These are phyloP conservation scores for Lactarius indigo DNA, from an alignment of 768 basidiomycete species.

Conservation along the genomic window DNA sequence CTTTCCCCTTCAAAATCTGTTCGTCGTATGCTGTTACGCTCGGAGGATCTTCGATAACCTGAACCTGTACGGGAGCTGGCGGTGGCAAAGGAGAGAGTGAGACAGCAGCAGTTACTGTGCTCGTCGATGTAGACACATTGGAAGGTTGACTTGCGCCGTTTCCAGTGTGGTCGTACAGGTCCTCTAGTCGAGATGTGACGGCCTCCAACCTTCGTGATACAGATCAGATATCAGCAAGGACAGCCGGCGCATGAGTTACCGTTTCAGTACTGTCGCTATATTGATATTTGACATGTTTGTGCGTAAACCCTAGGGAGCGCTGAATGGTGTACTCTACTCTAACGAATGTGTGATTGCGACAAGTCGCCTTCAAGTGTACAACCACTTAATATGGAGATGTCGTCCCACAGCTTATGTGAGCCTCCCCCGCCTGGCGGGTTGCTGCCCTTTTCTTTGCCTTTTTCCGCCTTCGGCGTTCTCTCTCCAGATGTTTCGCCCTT, in stretches of 20 bases:
- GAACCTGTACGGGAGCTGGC: constrained; percentile 35
- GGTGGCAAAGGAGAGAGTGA: constrained; percentile 37
- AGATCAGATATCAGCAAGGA: constrained; percentile 3
- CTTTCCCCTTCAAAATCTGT: constrained; percentile 63
- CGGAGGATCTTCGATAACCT: constrained; percentile 43
- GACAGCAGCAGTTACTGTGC: constrained; percentile 33
- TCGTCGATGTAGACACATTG: constrained; percentile 32
- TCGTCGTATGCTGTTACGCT: constrained; percentile 73
- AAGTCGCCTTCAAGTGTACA: neutral
- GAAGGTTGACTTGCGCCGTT: constrained; percentile 27
- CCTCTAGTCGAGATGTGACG: constrained; percentile 90
- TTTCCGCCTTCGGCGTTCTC: constrained; percentile 38
- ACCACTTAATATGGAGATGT: neutral
- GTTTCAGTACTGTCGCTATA: constrained; percentile 26
- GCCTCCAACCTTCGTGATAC: constrained; percentile 69
- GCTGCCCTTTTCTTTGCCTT: constrained; percentile 32
- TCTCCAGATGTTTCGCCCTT: constrained; percentile 37
- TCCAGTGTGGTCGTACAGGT: constrained; percentile 51
- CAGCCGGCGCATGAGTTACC: constrained; percentile 6
- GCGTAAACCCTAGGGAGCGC: neutral
- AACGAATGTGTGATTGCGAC: neutral
- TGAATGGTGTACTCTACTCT: neutral
- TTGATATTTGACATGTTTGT: constrained; percentile 23
- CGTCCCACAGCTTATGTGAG: constrained; percentile 1
- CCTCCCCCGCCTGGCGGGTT: constrained; percentile 13